Percentiles rank a stretch among this genome's conserved stretches.
Evolutionary conservation across 2,329 filamentous ascomycete species (phyloP).

Genomic region (Aspergillus texensis): DNA sequence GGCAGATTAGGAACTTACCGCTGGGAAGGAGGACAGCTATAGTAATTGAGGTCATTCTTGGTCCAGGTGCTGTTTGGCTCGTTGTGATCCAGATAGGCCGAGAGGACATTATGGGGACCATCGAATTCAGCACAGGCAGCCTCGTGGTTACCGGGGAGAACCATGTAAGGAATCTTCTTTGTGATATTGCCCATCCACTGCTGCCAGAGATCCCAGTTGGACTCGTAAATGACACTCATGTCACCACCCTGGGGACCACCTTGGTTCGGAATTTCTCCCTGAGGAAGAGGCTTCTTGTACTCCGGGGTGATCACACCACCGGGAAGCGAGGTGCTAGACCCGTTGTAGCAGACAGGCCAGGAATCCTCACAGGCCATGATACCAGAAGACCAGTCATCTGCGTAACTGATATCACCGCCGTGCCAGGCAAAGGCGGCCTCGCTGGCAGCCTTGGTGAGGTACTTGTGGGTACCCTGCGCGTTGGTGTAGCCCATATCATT

Average conservation of each 20-base stretch:
- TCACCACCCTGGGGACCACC: conserved; percentile 53
- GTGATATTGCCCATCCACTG: conserved; percentile 51
- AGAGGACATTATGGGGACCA: conserved; percentile 47
- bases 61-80: conserved; percentile 45
- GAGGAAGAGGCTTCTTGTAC: conserved; percentile 50
- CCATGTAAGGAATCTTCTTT: conserved; percentile 53
- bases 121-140: conserved; percentile 54
- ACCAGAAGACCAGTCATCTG: conserved; percentile 56
- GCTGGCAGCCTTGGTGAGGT: conserved; percentile 45
- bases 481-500: conserved; percentile 61
- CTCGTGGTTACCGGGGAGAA: conserved; percentile 56
- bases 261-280: conserved; percentile 50
- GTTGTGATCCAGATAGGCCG: conserved; percentile 52
- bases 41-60: conserved; percentile 49
- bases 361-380: conserved; percentile 52
- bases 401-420: conserved; percentile 55
- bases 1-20: conserved; percentile 29
- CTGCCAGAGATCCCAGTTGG: conserved; percentile 57
- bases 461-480: conserved; percentile 51
- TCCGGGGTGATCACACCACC: conserved; percentile 37
- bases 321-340: conserved; percentile 45
- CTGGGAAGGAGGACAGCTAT: conserved; percentile 56
- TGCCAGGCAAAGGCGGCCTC: conserved; percentile 57
- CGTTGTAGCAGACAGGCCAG: conserved; percentile 58
- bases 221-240: conserved; percentile 54